These are phyloP conservation scores for Amorphotheca resinae DNA, from an alignment of 495 filamentous ascomycete species.

Conservation along the genomic window DNA sequence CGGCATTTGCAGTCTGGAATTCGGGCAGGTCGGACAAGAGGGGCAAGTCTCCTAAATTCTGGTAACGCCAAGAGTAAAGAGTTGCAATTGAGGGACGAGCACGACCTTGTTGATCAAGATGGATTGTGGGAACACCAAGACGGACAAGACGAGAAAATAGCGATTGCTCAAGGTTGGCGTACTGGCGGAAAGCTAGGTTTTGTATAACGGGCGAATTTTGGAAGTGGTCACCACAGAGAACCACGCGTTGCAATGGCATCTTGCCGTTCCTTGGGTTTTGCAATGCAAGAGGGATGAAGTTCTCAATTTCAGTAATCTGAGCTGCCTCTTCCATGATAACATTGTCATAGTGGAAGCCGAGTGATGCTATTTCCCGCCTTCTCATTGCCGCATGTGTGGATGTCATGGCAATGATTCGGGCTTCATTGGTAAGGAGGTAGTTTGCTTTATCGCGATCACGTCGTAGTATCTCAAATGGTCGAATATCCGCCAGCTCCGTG, in stretches of 20 bases:
- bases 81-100: conserved; percentile 74
- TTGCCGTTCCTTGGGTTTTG: conserved; percentile 69
- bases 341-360: conserved; percentile 96
- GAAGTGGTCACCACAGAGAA: conserved; percentile 89
- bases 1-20: conserved; percentile 76
- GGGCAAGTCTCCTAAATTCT: conserved; percentile 66
- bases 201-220: conserved; percentile 96
- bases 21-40: conserved; percentile 52
- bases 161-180: conserved; percentile 90
- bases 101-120: conserved; percentile 86
- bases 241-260: conserved; percentile 69
- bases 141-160: conserved; percentile 85
- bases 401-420: conserved; percentile 95
- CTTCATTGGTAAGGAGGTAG: conserved; percentile 89
- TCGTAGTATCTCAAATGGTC: conserved; percentile 88
- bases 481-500: conserved; percentile 80
- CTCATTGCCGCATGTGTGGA: conserved; percentile 98
- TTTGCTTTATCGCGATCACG: conserved; percentile 84
- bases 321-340: conserved; percentile 98
- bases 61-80: conserved; percentile 91
- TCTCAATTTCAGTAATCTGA: conserved; percentile 95
- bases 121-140: conserved; percentile 78
- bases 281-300: conserved; percentile 84
- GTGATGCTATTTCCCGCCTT: conserved; percentile 72
- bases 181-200: conserved; percentile 89